Base-by-base conservation (phyloP, 2,329 filamentous ascomycete genomes). In the Scortechinia acanthostroma region DNA sequence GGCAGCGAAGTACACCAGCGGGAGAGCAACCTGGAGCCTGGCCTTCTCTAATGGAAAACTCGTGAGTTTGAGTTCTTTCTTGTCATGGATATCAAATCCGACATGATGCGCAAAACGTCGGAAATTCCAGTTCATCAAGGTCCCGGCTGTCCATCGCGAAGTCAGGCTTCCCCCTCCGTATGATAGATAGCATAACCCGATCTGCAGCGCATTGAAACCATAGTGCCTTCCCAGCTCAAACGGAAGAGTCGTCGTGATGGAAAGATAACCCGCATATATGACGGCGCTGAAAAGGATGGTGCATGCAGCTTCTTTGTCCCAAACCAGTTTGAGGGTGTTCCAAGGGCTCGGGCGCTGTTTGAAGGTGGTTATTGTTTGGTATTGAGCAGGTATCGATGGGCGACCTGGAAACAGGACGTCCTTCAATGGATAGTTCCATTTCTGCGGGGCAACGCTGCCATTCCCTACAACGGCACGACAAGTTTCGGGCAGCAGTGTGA, bases 191-290 rank as follows among this genome's bases (percentile, higher is more conserved):
- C 69, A 69, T 2, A 76, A 55, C 0, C 72, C 73, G 14, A 72
- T 67, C 35, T 74, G 60, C 3, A 62, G 65, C 46, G 70, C 67
- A 3, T 46, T 54, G 1, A 74, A 58, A 4, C 58, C 58, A 47
- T 77, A 77, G 3, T 50, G 52, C 1, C 52, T 48, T 23, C 68
- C 52, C 50, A 77, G 73, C 0, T 77, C 60, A 0, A 64, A 64
- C 0, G 74, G 72, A 63, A 74, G 71, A 25, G 67, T 68, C 0
- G 74, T 74, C 46, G 75, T 74, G 50, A 65, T 70, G 70, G 76
- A 76, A 46, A 76, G 71, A 70, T 71, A 77, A 4, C 73, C 67
- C 1, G 71, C 63, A 46, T 76, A 77, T 55, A 74, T 70, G 2
- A 75, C 52, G 0, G 68, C 68, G 3, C 74, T 60, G 44, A 71